Evolutionary conservation across 2,329 filamentous ascomycete genomes (phyloP).

Genomic region (Knoxdaviesia capensis): DNA sequence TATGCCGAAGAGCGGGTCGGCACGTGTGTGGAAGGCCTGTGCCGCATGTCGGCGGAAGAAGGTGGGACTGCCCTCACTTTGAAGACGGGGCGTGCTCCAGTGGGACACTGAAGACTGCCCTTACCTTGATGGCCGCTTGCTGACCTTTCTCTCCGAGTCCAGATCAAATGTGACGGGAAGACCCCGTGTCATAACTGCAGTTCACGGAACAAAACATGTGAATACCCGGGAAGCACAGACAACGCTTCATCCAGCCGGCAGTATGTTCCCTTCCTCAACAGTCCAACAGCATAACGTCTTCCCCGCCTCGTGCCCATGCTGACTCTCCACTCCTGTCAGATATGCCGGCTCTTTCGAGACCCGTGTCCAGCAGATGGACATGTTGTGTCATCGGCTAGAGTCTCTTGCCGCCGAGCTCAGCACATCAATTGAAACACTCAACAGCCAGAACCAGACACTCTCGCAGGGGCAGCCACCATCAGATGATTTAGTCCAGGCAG

Average conservation of each 20-base stretch:
- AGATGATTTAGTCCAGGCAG: conserved; percentile 5
- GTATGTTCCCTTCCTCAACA: background rate
- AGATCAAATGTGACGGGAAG: conserved; percentile 11
- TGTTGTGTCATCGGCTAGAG: conserved; percentile 9
- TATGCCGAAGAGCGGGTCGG: no score
- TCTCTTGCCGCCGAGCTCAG: conserved; percentile 6
- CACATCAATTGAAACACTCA: conserved; percentile 1
- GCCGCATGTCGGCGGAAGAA: conserved; percentile 7
- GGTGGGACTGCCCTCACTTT: conserved; percentile 1
- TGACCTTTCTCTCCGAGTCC: background rate
- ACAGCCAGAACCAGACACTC: background rate
- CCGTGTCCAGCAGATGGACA: conserved; percentile 9
- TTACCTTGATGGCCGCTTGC: background rate
- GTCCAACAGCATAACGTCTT: no score
- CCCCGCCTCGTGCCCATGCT: background rate
- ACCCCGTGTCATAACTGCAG: conserved; percentile 9
- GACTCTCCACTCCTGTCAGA: background rate
- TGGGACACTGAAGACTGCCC: background rate
- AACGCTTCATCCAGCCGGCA: conserved; percentile 8
- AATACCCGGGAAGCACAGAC: conserved; percentile 8
- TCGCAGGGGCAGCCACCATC: no score
- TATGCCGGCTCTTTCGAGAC: conserved; percentile 8
- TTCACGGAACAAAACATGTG: conserved; percentile 7
- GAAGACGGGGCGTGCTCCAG: no score
- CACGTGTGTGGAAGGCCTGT: conserved; percentile 4